phyloP scores from a whole-genome alignment of 2,329 filamentous ascomycete species.

The Aspergillus latus region DNA sequence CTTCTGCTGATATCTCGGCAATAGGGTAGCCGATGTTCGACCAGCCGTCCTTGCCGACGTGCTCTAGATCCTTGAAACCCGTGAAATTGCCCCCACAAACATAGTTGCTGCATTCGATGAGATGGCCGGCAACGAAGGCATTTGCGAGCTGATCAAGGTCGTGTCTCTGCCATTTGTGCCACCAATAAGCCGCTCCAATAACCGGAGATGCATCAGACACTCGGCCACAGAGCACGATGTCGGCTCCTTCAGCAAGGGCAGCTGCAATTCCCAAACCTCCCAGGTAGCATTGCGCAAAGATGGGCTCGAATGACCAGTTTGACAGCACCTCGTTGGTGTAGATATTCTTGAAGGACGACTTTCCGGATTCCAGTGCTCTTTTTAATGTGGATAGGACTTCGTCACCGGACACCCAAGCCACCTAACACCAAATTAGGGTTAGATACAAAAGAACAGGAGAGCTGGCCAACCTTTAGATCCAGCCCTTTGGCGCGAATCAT shows the following conservation, averaged over 20 bases:
- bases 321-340: constrained; percentile 39
- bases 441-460: not conserved
- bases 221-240: constrained; percentile 48
- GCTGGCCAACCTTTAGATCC: constrained; percentile 35
- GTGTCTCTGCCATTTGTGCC: constrained; percentile 43
- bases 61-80: constrained; percentile 41
- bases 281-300: constrained; percentile 35
- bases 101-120: constrained; percentile 45
- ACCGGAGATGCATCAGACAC: constrained; percentile 48
- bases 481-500: constrained; percentile 42
- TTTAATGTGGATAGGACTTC: constrained; percentile 41
- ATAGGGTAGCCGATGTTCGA: constrained; percentile 49
- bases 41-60: constrained; percentile 35
- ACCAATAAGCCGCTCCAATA: constrained; percentile 46
- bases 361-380: constrained; percentile 30
- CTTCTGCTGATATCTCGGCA: constrained; percentile 45
- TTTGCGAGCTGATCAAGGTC: constrained; percentile 41
- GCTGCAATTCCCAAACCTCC: constrained; percentile 43
- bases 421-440: constrained; percentile 23
- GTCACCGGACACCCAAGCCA: constrained; percentile 52
- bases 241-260: constrained; percentile 42
- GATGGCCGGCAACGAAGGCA: constrained; percentile 40
- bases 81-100: constrained; percentile 47
- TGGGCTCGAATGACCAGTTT: constrained; percentile 39
- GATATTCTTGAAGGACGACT: constrained; percentile 41